phyloP scores from a whole-genome alignment of 306 rosid genomes.

The Medicago lupulina region DNA sequence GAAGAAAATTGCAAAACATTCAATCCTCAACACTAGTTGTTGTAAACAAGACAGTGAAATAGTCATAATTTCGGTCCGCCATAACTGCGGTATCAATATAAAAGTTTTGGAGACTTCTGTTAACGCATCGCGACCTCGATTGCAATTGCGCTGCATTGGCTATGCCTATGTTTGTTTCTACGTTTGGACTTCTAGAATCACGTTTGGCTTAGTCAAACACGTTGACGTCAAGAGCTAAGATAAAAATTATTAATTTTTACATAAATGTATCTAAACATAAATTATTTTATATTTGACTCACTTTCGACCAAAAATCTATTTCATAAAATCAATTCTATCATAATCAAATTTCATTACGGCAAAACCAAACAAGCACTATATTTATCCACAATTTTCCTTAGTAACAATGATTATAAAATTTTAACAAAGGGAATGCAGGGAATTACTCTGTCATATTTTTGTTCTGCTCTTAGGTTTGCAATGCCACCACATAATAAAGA shows the following conservation, averaged over 20 bases:
- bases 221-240: too few relatives aligned
- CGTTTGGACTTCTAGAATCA: neutral
- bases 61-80: neutral
- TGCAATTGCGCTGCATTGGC: neutral
- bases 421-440: neutral
- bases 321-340: neutral
- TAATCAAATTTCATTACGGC: neutral
- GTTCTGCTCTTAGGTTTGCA: constrained; percentile 55
- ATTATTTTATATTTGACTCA: neutral
- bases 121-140: neutral
- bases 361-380: neutral
- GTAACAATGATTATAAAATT: too few relatives aligned
- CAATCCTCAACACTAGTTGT: neutral
- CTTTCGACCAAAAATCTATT: neutral
- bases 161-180: neutral
- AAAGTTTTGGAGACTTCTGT: neutral
- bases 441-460: constrained; percentile 77
- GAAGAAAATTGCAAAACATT: constrained; percentile 21
- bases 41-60: neutral
- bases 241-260: too few relatives aligned
- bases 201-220: too few relatives aligned
- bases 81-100: neutral
- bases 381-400: neutral
- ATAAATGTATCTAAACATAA: neutral
- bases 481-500: constrained; percentile 87